These are phyloP conservation scores for Cyclaneusma minus DNA, from an alignment of 2,329 filamentous ascomycete species.

Conservation along the genomic window DNA sequence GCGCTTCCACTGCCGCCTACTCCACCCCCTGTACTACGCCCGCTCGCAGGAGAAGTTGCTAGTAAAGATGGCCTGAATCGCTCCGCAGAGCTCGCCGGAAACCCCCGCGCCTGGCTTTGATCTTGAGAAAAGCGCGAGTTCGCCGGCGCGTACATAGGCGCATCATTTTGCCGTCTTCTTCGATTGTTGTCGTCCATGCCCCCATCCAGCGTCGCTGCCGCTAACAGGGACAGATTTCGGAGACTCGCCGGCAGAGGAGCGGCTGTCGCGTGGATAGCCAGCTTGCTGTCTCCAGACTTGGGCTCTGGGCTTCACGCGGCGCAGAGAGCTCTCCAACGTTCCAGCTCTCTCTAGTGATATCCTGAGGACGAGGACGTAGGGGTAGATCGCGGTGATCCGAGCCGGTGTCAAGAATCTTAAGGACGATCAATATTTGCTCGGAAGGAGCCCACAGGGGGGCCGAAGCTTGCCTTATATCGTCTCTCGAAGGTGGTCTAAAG, in stretches of 20 bases:
- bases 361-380: too few relatives aligned
- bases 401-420: too few relatives aligned
- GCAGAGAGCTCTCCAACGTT: too few relatives aligned
- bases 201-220: conserved; percentile 34
- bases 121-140: conserved; percentile 31
- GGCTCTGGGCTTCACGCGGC: too few relatives aligned
- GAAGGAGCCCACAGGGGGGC: too few relatives aligned
- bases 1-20: too few relatives aligned
- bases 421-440: too few relatives aligned
- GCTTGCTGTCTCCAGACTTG: conserved; percentile 30
- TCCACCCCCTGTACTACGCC: conserved; percentile 27
- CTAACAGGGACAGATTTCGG: conserved; percentile 44
- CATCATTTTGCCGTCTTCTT: conserved; percentile 61
- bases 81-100: conserved; percentile 17
- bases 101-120: conserved; percentile 13
- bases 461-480: too few relatives aligned
- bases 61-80: conserved; percentile 33
- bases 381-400: too few relatives aligned
- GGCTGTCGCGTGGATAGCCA: conserved; percentile 47
- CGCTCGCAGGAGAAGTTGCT: conserved; percentile 26
- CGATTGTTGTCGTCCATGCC: conserved; percentile 70
- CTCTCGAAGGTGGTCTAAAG: too few relatives aligned
- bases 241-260: conserved; percentile 50
- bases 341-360: too few relatives aligned
- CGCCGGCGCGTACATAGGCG: conserved; percentile 45